phyloP scores from a whole-genome alignment of 179 eudicot species.

The Beta macrorhiza region DNA sequence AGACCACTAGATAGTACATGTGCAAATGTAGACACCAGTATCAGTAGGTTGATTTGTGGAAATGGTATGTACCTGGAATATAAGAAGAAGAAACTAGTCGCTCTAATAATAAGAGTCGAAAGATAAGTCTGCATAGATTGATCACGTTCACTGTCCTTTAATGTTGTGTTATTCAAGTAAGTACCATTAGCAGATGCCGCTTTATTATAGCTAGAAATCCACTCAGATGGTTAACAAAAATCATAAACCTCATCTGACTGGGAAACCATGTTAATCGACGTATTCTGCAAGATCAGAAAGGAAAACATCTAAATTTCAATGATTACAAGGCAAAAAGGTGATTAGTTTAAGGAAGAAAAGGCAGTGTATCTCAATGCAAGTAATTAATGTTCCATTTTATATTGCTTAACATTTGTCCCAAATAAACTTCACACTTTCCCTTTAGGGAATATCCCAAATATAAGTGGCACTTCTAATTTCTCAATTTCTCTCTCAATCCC shows the following conservation, averaged over 20 bases:
- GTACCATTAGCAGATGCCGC: slow-evolving; percentile 21
- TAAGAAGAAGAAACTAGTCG: slow-evolving; percentile 63
- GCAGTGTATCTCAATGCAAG: too few relatives aligned
- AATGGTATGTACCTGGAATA: slow-evolving; percentile 56
- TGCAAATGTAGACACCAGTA: not conserved
- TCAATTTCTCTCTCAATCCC: too few relatives aligned
- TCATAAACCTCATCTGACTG: slow-evolving; percentile 43
- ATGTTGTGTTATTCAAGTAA: slow-evolving; percentile 20
- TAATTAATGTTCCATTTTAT: too few relatives aligned
- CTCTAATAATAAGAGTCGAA: slow-evolving; percentile 73
- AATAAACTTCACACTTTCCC: too few relatives aligned
- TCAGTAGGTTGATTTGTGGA: not conserved
- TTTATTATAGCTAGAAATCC: slow-evolving; percentile 29
- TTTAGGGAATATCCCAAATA: too few relatives aligned
- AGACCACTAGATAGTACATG: not conserved
- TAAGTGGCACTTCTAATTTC: too few relatives aligned
- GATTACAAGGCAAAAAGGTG: not conserved
- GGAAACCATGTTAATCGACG: slow-evolving; percentile 50
- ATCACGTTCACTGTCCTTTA: not conserved
- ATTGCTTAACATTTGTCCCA: too few relatives aligned
- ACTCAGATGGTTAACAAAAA: slow-evolving; percentile 56
- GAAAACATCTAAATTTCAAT: not conserved
- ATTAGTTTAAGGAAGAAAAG: not conserved
- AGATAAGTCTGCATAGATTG: slow-evolving; percentile 36
- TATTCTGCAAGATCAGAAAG: slow-evolving; percentile 67